A percentile compares a stretch with the other conserved stretches of the same genome.
phyloP scores from a whole-genome alignment of 768 basidiomycete species.

The Pleurotus giganteus region DNA sequence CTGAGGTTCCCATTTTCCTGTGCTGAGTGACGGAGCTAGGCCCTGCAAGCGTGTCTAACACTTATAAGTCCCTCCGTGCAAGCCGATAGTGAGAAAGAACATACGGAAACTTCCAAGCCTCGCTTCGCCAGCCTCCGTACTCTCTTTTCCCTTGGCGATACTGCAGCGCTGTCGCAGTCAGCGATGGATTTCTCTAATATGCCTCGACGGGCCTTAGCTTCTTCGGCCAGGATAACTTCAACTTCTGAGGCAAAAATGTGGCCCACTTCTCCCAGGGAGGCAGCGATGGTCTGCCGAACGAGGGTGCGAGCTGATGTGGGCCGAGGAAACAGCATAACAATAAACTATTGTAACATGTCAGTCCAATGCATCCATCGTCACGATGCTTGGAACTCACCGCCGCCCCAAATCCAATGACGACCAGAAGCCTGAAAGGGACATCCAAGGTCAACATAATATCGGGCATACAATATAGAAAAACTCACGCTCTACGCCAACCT shows the following conservation, averaged over 20 bases:
- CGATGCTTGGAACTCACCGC: slow-evolving; percentile 26
- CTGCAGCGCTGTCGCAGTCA: slow-evolving; percentile 17
- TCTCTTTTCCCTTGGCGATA: slow-evolving; percentile 37
- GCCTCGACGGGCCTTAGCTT: slow-evolving; percentile 30
- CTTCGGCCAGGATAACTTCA: slow-evolving; percentile 44
- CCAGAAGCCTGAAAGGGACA: slow-evolving; percentile 29
- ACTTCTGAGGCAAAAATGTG: slow-evolving; percentile 38
- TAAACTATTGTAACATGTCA: slow-evolving; percentile 24
- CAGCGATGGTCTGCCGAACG: slow-evolving; percentile 39
- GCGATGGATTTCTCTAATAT: slow-evolving; percentile 26
- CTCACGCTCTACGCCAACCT: slow-evolving; percentile 34
- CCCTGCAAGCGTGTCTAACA: slow-evolving; percentile 35
- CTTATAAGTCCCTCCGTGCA: background rate
- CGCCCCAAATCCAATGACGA: slow-evolving; percentile 44
- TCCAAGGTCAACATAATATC: background rate
- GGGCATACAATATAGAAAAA: background rate
- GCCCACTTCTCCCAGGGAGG: slow-evolving; percentile 31
- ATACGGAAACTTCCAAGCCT: slow-evolving; percentile 29
- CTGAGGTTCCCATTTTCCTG: slow-evolving; percentile 41
- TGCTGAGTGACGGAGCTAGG: slow-evolving; percentile 34
- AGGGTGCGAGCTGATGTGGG: slow-evolving; percentile 39
- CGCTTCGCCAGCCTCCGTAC: slow-evolving; percentile 32
- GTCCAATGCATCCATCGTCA: background rate
- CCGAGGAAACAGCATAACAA: slow-evolving; percentile 47
- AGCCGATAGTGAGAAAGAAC: background rate